Percentiles rank a stretch among this genome's conserved stretches.
phyloP scores from a whole-genome alignment of 2,329 filamentous ascomycete genomes.

The Podosphaera leucotricha region DNA sequence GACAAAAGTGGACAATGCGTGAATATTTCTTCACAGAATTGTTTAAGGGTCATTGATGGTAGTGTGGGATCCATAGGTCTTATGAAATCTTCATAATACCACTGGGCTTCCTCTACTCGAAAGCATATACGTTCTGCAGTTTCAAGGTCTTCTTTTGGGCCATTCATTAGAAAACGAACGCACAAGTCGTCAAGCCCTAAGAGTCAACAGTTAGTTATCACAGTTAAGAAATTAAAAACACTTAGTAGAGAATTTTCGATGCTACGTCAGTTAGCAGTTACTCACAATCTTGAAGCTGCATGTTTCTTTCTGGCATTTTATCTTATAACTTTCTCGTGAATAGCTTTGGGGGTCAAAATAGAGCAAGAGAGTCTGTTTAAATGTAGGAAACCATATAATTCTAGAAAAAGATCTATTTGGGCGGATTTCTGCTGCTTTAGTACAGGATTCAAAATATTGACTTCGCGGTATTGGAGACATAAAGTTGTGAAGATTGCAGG shows the following conservation, averaged over 20 bases:
- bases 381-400: not conserved
- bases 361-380: not conserved
- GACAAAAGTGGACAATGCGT: constrained; percentile 79
- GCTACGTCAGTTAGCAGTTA: constrained; percentile 4
- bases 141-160: constrained; percentile 72
- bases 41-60: constrained; percentile 63
- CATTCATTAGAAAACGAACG: constrained; percentile 93
- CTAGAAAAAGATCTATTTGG: not conserved
- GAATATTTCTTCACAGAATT: constrained; percentile 77
- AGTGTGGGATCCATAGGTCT: constrained; percentile 66
- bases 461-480: not conserved
- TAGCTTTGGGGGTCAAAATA: not conserved
- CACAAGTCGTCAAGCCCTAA: constrained; percentile 89
- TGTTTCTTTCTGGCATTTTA: constrained; percentile 54
- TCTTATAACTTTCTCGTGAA: constrained; percentile 5
- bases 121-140: constrained; percentile 91
- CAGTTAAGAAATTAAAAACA: not conserved
- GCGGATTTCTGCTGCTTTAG: not conserved
- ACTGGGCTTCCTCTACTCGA: constrained; percentile 97
- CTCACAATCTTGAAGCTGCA: constrained; percentile 77
- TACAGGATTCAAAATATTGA: not conserved
- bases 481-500: constrained; percentile 18
- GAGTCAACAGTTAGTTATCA: not conserved
- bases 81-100: constrained; percentile 99
- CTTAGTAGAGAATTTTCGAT: not conserved